phyloP scores from a whole-genome alignment of 164 flowering plant genomes.

The Tetrastigma voinierianum region DNA sequence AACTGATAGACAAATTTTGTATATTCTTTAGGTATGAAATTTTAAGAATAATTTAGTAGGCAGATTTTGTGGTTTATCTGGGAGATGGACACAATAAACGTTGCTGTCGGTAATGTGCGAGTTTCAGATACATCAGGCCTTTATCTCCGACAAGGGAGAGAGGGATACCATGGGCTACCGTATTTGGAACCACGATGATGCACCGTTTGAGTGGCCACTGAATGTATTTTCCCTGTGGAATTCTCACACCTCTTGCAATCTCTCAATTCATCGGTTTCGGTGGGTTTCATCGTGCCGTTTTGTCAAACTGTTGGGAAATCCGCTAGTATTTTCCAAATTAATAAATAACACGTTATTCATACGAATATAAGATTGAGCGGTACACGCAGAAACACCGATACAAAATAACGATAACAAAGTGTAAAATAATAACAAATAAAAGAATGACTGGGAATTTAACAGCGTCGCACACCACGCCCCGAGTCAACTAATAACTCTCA shows the following conservation, averaged over 20 bases:
- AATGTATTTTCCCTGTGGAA: slow-evolving; percentile 73
- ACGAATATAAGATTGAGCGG: too few species aligned
- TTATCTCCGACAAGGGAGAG: slow-evolving; percentile 58
- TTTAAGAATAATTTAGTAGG: slow-evolving; percentile 4
- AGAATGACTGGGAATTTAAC: too few species aligned
- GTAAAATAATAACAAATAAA: too few species aligned
- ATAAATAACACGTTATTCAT: too few species aligned
- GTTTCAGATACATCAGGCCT: slow-evolving; percentile 72
- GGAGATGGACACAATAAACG: slow-evolving; percentile 83
- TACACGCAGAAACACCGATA: too few species aligned
- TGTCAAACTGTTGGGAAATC: too few species aligned
- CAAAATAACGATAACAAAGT: too few species aligned
- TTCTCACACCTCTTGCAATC: slow-evolving; percentile 53
- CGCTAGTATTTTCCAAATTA: too few species aligned
- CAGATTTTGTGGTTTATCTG: slow-evolving; percentile 84
- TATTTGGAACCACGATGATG: slow-evolving; percentile 91
- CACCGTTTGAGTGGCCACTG: slow-evolving; percentile 81
- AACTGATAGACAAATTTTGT: slow-evolving; percentile 32
- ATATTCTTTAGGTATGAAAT: not conserved
- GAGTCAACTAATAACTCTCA: too few species aligned
- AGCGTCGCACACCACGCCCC: too few species aligned
- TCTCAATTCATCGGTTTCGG: slow-evolving; percentile 28
- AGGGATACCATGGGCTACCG: slow-evolving; percentile 75
- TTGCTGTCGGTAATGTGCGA: slow-evolving; percentile 68
- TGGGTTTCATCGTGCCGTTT: slow-evolving; percentile 5